Evolutionary conservation across 73 alveolate genomes (phyloP).

Genomic region (Stentor coeruleus): DNA sequence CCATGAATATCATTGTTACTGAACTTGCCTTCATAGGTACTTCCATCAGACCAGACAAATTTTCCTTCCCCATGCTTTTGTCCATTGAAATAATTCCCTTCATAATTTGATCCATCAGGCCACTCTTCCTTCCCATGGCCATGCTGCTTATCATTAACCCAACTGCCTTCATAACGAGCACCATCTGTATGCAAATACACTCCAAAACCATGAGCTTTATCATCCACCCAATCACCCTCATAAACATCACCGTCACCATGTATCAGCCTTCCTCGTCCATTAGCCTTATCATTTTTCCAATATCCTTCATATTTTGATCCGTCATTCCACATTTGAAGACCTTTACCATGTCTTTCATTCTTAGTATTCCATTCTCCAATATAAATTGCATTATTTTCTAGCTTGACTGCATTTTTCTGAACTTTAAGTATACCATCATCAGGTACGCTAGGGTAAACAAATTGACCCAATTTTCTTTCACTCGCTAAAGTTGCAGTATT

Average conservation of each 20-base stretch:
- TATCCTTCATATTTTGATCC: slow-evolving; percentile 51
- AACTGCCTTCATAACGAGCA: slow-evolving; percentile 46
- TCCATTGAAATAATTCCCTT: slow-evolving; percentile 37
- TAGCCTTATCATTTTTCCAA: slow-evolving; percentile 56
- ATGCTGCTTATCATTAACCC: slow-evolving; percentile 63
- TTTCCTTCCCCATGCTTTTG: slow-evolving; percentile 59
- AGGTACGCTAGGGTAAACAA: not conserved
- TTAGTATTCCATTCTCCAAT: slow-evolving; percentile 15
- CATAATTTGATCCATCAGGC: slow-evolving; percentile 32
- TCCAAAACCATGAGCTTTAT: slow-evolving; percentile 57
- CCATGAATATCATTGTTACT: not conserved
- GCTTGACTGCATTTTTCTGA: not conserved
- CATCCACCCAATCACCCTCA: slow-evolving; percentile 63
- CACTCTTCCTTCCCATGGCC: slow-evolving; percentile 60
- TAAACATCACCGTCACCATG: slow-evolving; percentile 55
- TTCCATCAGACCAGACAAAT: slow-evolving; percentile 47
- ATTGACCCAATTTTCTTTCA: not conserved
- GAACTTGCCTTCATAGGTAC: slow-evolving; percentile 56
- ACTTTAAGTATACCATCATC: not conserved
- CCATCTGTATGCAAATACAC: slow-evolving; percentile 46
- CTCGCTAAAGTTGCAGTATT: not conserved
- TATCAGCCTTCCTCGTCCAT: slow-evolving; percentile 57
- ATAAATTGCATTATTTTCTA: slow-evolving; percentile 1
- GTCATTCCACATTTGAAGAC: slow-evolving; percentile 59
- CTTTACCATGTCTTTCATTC: slow-evolving; percentile 57